Conservation (phyloP, 2,329 filamentous ascomycete genomes). For the Sarocladium brachiariae region DNA sequence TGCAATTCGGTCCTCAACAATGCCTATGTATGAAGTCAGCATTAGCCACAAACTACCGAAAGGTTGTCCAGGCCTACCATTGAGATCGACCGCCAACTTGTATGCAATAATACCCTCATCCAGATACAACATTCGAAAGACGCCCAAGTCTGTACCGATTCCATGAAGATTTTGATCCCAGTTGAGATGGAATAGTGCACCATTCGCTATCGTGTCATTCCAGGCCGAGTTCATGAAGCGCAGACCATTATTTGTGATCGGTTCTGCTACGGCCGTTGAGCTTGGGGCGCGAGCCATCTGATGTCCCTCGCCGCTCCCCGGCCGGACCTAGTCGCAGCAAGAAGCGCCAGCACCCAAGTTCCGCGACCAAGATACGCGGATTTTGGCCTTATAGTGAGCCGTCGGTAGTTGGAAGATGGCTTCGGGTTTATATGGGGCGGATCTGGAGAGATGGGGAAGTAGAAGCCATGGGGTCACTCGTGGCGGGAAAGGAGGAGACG, state of each 20-base stretch:
- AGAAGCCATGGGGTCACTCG: not conserved
- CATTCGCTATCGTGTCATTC: slow-evolving; percentile 28
- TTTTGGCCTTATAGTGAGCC: not conserved
- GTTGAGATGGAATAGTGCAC: slow-evolving; percentile 19
- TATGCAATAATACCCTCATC: slow-evolving; percentile 22
- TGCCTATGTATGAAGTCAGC: slow-evolving; percentile 15
- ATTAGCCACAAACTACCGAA: not conserved
- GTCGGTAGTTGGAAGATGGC: not conserved
- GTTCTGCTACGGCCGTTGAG: slow-evolving; percentile 8
- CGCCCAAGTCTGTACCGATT: slow-evolving; percentile 17
- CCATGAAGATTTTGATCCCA: slow-evolving; percentile 24
- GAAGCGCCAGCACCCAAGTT: not conserved
- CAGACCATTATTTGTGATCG: slow-evolving; percentile 19
- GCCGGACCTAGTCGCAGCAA: slow-evolving; percentile 8
- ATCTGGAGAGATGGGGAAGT: slow-evolving; percentile 4
- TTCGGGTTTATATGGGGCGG: not conserved
- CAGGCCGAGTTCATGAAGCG: slow-evolving; percentile 26
- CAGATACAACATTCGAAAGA: slow-evolving; percentile 26
- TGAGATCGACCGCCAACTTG: slow-evolving; percentile 23
- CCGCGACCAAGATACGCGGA: not conserved
- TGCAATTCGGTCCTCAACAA: slow-evolving; percentile 18
- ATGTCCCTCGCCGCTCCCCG: slow-evolving; percentile 12
- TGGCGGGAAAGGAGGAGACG: not conserved
- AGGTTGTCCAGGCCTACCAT: slow-evolving; percentile 17
- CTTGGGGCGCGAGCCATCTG: slow-evolving; percentile 10